A percentile compares a stretch with the other conserved stretches of the same genome.
These are phyloP conservation scores for Salvia splendens DNA, from an alignment of 257 asterid genomes.

Conservation along the genomic window DNA sequence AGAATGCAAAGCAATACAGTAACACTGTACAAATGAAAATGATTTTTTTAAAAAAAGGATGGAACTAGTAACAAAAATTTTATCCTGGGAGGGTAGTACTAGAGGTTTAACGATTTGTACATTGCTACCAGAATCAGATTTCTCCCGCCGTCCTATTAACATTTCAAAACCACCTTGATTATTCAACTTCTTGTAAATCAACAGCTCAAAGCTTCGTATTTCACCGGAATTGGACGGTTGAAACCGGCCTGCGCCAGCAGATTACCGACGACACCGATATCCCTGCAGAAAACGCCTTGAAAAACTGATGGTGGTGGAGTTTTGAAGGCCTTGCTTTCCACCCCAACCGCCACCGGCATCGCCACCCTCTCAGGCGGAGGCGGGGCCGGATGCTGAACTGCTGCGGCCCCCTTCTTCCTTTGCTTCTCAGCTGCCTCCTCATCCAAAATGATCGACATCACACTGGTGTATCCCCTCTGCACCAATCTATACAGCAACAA, in stretches of 20 bases:
- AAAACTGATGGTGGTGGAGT: constrained; percentile 53
- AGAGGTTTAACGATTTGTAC: constrained; percentile 46
- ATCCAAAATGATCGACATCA: constrained; percentile 64
- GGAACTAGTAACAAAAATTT: constrained; percentile 66
- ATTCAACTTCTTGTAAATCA: constrained; percentile 31
- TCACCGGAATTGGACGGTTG: constrained; percentile 72
- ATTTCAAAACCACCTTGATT: constrained; percentile 27
- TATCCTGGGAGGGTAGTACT: constrained; percentile 41
- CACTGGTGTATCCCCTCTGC: constrained; percentile 72
- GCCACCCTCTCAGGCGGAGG: constrained; percentile 23
- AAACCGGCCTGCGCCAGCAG: constrained; percentile 74
- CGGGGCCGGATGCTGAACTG: constrained; percentile 38
- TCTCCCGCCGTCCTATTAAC: constrained; percentile 49
- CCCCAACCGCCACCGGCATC: constrained; percentile 18
- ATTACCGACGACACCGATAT: constrained; percentile 72
- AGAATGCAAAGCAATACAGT: neutral
- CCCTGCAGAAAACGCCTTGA: constrained; percentile 92
- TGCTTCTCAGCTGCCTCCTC: constrained; percentile 72
- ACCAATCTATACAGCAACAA: constrained; percentile 78
- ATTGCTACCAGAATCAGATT: constrained; percentile 42
- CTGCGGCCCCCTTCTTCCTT: constrained; percentile 62
- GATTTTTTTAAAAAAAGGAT: no score
- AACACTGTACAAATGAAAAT: constrained; percentile 5
- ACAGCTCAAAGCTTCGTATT: constrained; percentile 84
- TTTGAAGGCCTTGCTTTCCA: constrained; percentile 38